These are phyloP conservation scores for Xylaria palmicola DNA, from an alignment of 495 filamentous ascomycete species.

Conservation along the genomic window DNA sequence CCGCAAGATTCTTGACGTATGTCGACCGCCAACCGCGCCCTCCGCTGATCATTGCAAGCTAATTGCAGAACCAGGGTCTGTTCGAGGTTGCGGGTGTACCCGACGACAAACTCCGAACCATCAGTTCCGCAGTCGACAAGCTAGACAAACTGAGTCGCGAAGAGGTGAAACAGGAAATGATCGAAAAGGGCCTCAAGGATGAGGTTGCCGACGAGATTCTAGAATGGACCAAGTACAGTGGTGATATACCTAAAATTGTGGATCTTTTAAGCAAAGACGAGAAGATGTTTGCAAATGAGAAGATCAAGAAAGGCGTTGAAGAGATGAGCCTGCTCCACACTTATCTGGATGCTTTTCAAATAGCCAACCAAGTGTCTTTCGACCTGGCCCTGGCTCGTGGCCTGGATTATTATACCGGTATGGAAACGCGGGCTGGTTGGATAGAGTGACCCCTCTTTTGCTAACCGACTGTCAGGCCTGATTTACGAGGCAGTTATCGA, in stretches of 20 bases:
- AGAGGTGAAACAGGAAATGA: conserved; percentile 90
- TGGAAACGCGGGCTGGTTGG: conserved; percentile 29
- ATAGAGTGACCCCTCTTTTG: not conserved
- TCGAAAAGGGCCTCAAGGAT: conserved; percentile 77
- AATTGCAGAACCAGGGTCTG: conserved; percentile 52
- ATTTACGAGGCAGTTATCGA: conserved; percentile 92
- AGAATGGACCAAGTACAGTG: conserved; percentile 70
- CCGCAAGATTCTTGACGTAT: conserved; percentile 78
- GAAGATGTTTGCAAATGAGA: conserved; percentile 62
- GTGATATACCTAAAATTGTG: conserved; percentile 62
- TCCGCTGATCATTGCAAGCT: not conserved
- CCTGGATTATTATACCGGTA: conserved; percentile 90
- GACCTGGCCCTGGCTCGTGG: conserved; percentile 82
- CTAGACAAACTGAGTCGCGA: conserved; percentile 90
- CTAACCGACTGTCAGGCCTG: conserved; percentile 5
- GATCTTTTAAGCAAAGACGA: conserved; percentile 62
- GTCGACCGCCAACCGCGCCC: not conserved
- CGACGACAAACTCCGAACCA: conserved; percentile 76
- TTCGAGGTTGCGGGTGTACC: conserved; percentile 91
- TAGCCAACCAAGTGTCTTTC: conserved; percentile 70
- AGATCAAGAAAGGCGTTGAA: conserved; percentile 71
- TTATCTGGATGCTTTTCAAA: conserved; percentile 75
- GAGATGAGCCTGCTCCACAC: conserved; percentile 80
- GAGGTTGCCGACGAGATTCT: conserved; percentile 83
- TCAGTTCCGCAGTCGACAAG: conserved; percentile 92